Base-by-base conservation (phyloP, 2,329 filamentous ascomycete genomes). In the Cladophialophora yegresii region DNA sequence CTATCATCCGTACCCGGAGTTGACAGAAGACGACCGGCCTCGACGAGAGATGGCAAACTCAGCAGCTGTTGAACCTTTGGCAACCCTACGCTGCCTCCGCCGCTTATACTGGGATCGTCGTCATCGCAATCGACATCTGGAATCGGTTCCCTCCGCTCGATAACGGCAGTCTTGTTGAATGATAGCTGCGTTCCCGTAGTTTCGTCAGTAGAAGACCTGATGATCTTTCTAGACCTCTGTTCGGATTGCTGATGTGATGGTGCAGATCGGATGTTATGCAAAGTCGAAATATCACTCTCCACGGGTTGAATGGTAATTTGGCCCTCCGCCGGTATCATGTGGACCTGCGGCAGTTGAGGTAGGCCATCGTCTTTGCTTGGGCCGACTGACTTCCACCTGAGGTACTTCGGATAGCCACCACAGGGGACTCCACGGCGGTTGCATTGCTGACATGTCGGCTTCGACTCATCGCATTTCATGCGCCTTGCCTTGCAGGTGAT, bases 401-500 rank as follows among this genome's bases (percentile, higher is more conserved):
- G 61, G 32, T 53, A 58, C 32, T 43, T 63, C 22, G 54, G 54
- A 76, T 90, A 91, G 47, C 88, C 88, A 62, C 87, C 88, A 73
- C 88, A 91, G 3, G 78, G 73, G 23, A 90, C 87, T 68, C 83
- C 85, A 55, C 88, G 81, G 69, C 84, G 84, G 49, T 84, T 80
- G 73, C 88, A 90, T 77, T 90, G 87, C 64, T 85, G 79, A 71
- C 87, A 90, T 22, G 80, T 82, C 0, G 87, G 88, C 69, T 90
- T 89, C 53, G 83, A 85, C 77, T 91, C 88, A 73, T 89, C 88
- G 77, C 88, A 91, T 76, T 90, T 91, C 60, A 90, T 77, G 65
- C 88, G 81, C 76, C 90, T 90, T 64, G 84, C 81, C 76, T 90
- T 91, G 80, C 88, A 91, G 58, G 88, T 90, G 69, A 87, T 82